phyloP scores from a whole-genome alignment of 2,329 filamentous ascomycete genomes.

The Hypoxylon sp. region DNA sequence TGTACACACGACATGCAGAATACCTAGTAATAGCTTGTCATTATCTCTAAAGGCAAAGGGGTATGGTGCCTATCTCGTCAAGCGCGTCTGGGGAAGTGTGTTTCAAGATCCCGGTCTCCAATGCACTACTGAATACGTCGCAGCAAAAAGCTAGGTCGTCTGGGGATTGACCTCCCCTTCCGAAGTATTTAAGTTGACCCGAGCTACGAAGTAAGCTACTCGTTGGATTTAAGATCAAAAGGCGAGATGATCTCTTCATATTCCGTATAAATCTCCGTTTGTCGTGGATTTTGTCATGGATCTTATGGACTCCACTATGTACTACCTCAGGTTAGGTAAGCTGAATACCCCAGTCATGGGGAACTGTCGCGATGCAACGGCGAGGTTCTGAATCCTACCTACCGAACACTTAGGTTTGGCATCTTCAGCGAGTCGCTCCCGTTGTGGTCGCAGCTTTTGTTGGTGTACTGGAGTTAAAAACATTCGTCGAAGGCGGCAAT shows the following conservation, averaged over 20 bases:
- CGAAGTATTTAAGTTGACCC: conserved; percentile 20
- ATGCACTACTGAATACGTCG: conserved; percentile 8
- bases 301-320: too few relatives aligned
- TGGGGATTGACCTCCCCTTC: conserved; percentile 5
- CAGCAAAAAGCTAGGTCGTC: background rate
- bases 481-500: conserved; percentile 24
- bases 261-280: too few relatives aligned
- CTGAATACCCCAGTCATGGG: conserved; percentile 1
- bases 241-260: too few relatives aligned
- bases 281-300: too few relatives aligned
- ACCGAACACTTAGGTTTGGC: background rate
- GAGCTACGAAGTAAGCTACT: conserved; percentile 10
- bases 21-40: background rate
- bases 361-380: background rate
- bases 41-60: conserved; percentile 1
- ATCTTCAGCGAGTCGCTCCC: background rate
- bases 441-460: background rate
- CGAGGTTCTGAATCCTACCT: background rate
- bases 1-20: background rate
- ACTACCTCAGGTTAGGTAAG: background rate
- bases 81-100: conserved; percentile 10
- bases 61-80: background rate
- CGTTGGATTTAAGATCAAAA: background rate
- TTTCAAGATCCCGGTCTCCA: conserved; percentile 32
- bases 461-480: conserved; percentile 3